A percentile compares a stretch with the other conserved stretches of the same genome.
Evolutionary conservation across 345 rosid genomes (phyloP).

Genomic region (Brassica nigra): DNA sequence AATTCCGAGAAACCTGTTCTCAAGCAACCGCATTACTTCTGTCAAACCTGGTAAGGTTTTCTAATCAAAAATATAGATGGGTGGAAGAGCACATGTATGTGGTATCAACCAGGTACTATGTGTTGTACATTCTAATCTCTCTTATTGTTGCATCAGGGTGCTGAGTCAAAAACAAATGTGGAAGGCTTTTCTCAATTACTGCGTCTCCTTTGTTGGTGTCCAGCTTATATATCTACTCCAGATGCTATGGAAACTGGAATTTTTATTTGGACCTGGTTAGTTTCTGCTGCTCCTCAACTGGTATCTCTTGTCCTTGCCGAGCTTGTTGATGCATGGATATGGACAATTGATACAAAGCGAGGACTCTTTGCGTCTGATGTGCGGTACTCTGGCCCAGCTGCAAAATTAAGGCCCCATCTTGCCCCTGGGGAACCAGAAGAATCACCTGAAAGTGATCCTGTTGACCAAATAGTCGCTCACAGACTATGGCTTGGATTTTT

Average conservation of each 20-base stretch:
- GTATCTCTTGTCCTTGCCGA: constrained; percentile 86
- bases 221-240: constrained; percentile 83
- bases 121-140: constrained; percentile 26
- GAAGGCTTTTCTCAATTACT: constrained; percentile 78
- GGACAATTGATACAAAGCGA: constrained; percentile 88
- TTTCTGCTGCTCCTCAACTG: constrained; percentile 86
- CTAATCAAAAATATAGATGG: not conserved
- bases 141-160: constrained; percentile 44
- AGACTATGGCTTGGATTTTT: constrained; percentile 90
- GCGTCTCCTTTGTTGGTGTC: constrained; percentile 96
- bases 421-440: constrained; percentile 81
- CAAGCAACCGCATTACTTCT: constrained; percentile 85
- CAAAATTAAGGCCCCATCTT: constrained; percentile 86
- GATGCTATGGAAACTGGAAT: constrained; percentile 94
- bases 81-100: not conserved
- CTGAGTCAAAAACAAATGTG: constrained; percentile 60
- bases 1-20: constrained; percentile 77
- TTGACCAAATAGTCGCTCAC: constrained; percentile 86
- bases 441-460: constrained; percentile 62
- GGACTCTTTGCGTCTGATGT: constrained; percentile 86
- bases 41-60: constrained; percentile 67
- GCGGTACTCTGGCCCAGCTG: constrained; percentile 71
- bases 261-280: constrained; percentile 93
- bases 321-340: constrained; percentile 96
- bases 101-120: not conserved